phyloP scores from a whole-genome alignment of 305 asterid genomes.

The Fraxinus sp. region DNA sequence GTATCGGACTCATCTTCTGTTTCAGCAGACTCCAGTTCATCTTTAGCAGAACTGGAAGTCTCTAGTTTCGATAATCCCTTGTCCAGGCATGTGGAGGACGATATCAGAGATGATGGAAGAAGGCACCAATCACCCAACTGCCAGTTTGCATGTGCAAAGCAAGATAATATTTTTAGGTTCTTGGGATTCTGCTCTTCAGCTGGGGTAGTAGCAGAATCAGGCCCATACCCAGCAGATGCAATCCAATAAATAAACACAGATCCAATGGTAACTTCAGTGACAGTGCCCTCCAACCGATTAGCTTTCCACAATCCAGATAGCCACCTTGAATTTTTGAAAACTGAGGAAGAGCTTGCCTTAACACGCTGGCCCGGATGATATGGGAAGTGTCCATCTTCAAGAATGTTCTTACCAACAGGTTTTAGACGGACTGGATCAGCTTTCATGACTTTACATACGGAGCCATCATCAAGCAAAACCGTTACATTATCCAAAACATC shows the following conservation, averaged over 20 bases:
- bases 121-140: conserved; percentile 96
- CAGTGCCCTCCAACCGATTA: conserved; percentile 76
- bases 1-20: conserved; percentile 59
- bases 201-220: conserved; percentile 69
- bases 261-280: conserved; percentile 85
- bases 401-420: conserved; percentile 64
- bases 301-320: conserved; percentile 92
- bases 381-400: conserved; percentile 85
- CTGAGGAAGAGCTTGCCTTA: conserved; percentile 79
- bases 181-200: conserved; percentile 86
- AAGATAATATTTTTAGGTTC: conserved; percentile 72
- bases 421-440: conserved; percentile 79
- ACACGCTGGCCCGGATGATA: conserved; percentile 96
- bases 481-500: conserved; percentile 88
- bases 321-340: conserved; percentile 92
- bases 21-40: conserved; percentile 62
- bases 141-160: conserved; percentile 90
- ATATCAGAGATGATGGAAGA: conserved; percentile 49
- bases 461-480: conserved; percentile 85
- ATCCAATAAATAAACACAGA: conserved; percentile 87
- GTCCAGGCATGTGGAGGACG: conserved; percentile 34
- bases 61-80: conserved; percentile 46
- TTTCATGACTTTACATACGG: conserved; percentile 80
- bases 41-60: conserved; percentile 43
- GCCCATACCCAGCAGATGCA: conserved; percentile 91